These are phyloP conservation scores for Albugo laibachii DNA, from an alignment of 352 stramenopile genomes.

Conservation along the genomic window DNA sequence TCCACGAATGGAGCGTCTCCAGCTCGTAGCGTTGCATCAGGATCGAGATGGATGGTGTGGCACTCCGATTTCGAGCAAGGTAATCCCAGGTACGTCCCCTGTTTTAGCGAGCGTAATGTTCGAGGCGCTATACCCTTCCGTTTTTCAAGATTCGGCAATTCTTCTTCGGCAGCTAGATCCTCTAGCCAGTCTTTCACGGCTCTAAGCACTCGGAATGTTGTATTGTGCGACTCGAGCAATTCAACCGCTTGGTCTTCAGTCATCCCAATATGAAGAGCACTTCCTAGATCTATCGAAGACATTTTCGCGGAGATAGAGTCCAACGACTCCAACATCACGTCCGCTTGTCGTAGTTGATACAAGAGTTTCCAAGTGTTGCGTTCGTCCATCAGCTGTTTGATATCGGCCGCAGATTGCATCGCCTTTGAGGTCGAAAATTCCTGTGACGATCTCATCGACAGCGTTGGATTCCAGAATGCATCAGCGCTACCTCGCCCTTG, in stretches of 20 bases:
- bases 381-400: constrained; percentile 51
- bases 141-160: constrained; percentile 36
- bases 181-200: constrained; percentile 68
- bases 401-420: constrained; percentile 9
- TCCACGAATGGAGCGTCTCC: constrained; percentile 38
- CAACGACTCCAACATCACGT: constrained; percentile 7
- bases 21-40: constrained; percentile 38
- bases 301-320: no score
- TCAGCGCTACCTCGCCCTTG: constrained; percentile 2
- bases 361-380: constrained; percentile 70
- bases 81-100: constrained; percentile 19
- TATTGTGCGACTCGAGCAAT: constrained; percentile 29
- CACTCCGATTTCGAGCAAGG: not conserved
- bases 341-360: constrained; percentile 33
- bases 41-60: constrained; percentile 29
- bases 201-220: constrained; percentile 45
- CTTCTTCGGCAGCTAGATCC: constrained; percentile 49
- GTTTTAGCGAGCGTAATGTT: no score
- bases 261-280: constrained; percentile 44
- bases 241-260: constrained; percentile 55
- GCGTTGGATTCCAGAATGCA: constrained; percentile 2
- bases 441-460: not conserved
- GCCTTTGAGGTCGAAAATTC: not conserved
- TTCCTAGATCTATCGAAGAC: constrained; percentile 4
- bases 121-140: constrained; percentile 15